Percentiles rank a stretch among this genome's conserved stretches.
phyloP scores from a whole-genome alignment of 331 rosid genomes.

The Telfairia occidentalis region DNA sequence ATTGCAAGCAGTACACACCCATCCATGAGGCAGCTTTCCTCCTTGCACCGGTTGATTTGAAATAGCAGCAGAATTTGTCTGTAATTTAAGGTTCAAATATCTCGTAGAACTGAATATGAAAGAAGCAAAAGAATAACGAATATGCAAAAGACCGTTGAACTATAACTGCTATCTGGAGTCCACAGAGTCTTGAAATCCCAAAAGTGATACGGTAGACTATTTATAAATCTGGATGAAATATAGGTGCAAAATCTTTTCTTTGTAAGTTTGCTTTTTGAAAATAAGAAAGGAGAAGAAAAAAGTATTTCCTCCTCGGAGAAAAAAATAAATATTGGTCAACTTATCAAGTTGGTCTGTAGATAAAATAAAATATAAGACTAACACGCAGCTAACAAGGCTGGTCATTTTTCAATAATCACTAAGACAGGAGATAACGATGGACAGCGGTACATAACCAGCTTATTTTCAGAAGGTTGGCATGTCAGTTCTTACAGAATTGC shows the following conservation, averaged over 20 bases:
- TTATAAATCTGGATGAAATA: background rate
- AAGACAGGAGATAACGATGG: background rate
- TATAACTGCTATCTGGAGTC: background rate
- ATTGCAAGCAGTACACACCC: constrained; percentile 51
- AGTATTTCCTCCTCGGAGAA: background rate
- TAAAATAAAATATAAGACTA: background rate
- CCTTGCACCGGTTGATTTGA: constrained; percentile 32
- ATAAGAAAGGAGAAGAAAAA: background rate
- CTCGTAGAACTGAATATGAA: constrained; percentile 1
- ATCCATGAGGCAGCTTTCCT: constrained; percentile 51
- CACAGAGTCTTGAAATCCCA: background rate
- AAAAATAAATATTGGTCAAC: background rate
- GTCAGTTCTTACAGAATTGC: constrained; percentile 34
- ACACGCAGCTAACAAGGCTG: background rate
- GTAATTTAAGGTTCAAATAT: constrained; percentile 32
- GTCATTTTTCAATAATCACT: background rate
- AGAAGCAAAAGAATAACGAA: background rate
- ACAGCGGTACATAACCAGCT: background rate
- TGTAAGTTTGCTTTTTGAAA: background rate
- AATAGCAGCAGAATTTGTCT: constrained; percentile 30
- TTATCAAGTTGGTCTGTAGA: background rate
- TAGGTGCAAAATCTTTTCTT: background rate
- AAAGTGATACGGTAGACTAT: background rate
- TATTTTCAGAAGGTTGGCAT: constrained; percentile 9
- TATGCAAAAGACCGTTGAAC: background rate